phyloP scores from a whole-genome alignment of 495 filamentous ascomycete genomes.

The Penicillium samsonianum region DNA sequence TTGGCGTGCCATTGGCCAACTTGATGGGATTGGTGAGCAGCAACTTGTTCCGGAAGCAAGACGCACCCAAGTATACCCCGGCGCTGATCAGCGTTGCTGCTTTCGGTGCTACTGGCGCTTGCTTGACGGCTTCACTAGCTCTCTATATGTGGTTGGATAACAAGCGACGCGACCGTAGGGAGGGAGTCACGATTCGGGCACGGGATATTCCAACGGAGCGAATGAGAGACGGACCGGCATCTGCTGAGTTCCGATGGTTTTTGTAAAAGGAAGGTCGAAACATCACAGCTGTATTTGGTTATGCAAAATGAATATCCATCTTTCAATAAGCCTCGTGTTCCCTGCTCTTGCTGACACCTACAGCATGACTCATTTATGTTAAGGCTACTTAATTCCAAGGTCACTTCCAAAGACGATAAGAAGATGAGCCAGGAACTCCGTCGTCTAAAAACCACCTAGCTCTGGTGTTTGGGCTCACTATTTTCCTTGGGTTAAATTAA shows the following conservation, averaged over 20 bases:
- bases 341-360: background rate
- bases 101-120: conserved; percentile 65
- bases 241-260: conserved; percentile 73
- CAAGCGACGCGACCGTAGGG: conserved; percentile 56
- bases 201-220: conserved; percentile 68
- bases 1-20: conserved; percentile 75
- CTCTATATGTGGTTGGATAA: conserved; percentile 74
- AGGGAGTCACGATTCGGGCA: conserved; percentile 62
- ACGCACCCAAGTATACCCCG: conserved; percentile 72
- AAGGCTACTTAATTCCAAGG: too few relatives aligned
- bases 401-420: too few relatives aligned
- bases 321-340: background rate
- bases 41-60: conserved; percentile 72
- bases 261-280: conserved; percentile 27
- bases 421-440: too few relatives aligned
- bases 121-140: conserved; percentile 59
- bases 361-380: too few relatives aligned
- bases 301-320: conserved; percentile 1
- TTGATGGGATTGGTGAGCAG: conserved; percentile 76
- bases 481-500: too few relatives aligned
- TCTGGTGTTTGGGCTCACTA: too few relatives aligned
- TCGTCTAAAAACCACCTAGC: too few relatives aligned
- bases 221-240: conserved; percentile 66
- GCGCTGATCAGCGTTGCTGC: conserved; percentile 72
- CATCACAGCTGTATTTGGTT: background rate